Evolutionary conservation across 768 basidiomycete species (phyloP).

Genomic region (Strobilomyces dryophilus): DNA sequence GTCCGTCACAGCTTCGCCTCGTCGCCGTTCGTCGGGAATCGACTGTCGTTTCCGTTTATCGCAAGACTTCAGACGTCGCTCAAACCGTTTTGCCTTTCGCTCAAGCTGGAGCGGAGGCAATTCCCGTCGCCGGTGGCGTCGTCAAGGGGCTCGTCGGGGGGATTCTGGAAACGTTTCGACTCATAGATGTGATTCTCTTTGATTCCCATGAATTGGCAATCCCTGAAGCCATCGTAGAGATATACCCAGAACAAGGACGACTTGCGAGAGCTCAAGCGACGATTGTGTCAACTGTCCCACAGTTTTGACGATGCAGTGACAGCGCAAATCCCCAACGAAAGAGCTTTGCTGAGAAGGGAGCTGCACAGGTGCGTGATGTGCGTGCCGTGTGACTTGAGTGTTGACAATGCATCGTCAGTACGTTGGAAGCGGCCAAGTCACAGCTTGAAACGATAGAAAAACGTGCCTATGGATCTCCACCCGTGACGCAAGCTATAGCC

Average conservation of each 20-base stretch:
- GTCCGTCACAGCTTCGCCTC: conserved; percentile 39
- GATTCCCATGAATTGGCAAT: background rate
- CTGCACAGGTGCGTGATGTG: background rate
- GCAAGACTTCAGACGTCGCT: background rate
- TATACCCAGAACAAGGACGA: background rate
- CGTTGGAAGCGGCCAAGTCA: background rate
- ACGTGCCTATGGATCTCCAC: background rate
- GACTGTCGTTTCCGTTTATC: conserved; percentile 11
- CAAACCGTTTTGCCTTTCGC: background rate
- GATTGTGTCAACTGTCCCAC: background rate
- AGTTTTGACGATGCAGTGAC: background rate
- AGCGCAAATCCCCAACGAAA: background rate
- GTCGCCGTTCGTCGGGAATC: conserved; percentile 23
- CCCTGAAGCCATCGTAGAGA: background rate
- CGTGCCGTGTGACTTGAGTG: background rate
- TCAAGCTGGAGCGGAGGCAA: background rate
- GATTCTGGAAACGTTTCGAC: background rate
- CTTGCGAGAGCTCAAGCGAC: background rate
- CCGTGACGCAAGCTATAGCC: background rate
- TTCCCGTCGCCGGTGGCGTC: background rate
- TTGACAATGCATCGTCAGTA: background rate
- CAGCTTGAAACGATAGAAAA: background rate
- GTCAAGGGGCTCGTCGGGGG: background rate
- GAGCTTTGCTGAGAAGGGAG: background rate
- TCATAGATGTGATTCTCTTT: background rate